A percentile compares a stretch with the other conserved stretches of the same genome.
Conservation (phyloP, 192 early-diverging fungal species). For the Gaertneriomyces semiglobifer region DNA sequence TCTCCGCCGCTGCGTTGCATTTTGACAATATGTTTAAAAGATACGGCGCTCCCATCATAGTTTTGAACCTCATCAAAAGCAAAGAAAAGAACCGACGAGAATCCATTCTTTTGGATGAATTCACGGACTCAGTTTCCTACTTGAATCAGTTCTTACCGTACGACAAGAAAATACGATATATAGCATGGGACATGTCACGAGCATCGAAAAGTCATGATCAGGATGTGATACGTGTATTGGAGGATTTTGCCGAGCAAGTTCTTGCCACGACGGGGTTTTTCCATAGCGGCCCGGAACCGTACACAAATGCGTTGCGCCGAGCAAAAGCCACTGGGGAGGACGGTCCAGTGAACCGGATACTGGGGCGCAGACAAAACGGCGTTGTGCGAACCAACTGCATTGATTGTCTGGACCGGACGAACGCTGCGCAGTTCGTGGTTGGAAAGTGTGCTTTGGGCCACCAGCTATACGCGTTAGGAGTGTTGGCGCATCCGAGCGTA, state of each 20-base stretch:
- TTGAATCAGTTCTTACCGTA: conserved; percentile 86
- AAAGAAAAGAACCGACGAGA: conserved; percentile 90
- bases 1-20: conserved; percentile 84
- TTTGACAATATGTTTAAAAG: conserved; percentile 88
- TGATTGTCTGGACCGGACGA: conserved; percentile 97
- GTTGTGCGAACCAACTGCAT: conserved; percentile 96
- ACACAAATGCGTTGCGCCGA: conserved; percentile 37
- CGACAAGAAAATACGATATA: conserved; percentile 77
- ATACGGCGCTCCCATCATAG: conserved; percentile 89
- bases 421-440: conserved; percentile 94
- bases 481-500: conserved; percentile 71
- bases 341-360: conserved; percentile 27
- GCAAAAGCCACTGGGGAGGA: conserved; percentile 14
- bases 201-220: conserved; percentile 83
- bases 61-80: conserved; percentile 92
- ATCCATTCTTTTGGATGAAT: conserved; percentile 80
- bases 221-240: conserved; percentile 85
- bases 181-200: conserved; percentile 97
- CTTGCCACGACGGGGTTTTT: conserved; percentile 86
- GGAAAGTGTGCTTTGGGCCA: conserved; percentile 91
- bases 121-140: conserved; percentile 74
- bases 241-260: conserved; percentile 83
- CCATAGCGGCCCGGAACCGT: conserved; percentile 78
- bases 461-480: conserved; percentile 84
- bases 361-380: conserved; percentile 67